phyloP scores from a whole-genome alignment of 106 monocot species.

The Platanthera guangdongensis region DNA sequence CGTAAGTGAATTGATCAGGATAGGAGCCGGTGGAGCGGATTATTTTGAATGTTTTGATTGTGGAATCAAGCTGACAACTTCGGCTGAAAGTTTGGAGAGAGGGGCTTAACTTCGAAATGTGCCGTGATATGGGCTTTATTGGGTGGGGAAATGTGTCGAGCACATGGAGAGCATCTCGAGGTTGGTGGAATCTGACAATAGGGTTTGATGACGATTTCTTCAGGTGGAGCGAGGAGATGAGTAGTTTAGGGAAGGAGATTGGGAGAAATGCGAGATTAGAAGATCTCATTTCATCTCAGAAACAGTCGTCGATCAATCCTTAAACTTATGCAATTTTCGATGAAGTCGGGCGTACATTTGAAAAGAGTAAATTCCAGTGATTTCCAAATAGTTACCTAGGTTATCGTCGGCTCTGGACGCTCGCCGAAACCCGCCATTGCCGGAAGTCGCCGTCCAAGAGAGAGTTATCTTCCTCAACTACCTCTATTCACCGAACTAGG shows the following conservation, averaged over 20 bases:
- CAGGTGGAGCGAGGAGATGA: background rate
- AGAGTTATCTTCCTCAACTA: too few relatives aligned
- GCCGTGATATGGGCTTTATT: constrained; percentile 21
- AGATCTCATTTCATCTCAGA: background rate
- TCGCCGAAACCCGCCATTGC: too few relatives aligned
- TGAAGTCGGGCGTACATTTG: too few relatives aligned
- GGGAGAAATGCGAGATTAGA: background rate
- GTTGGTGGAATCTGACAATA: constrained; percentile 1
- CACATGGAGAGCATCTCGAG: constrained; percentile 14
- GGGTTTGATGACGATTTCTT: background rate
- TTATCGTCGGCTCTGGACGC: too few relatives aligned
- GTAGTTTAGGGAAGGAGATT: background rate
- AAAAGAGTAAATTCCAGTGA: too few relatives aligned
- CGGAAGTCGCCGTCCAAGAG: too few relatives aligned
- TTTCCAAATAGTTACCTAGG: too few relatives aligned
- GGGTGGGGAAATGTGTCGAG: constrained; percentile 36
- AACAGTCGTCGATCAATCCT: background rate
- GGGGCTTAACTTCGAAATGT: constrained; percentile 13
- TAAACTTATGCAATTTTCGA: too few relatives aligned
- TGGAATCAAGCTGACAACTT: constrained; percentile 6
- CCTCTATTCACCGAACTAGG: too few relatives aligned
- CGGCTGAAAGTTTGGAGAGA: constrained; percentile 16
- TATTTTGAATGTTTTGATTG: constrained; percentile 16
- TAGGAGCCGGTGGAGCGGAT: constrained; percentile 13
- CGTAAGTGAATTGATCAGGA: constrained; percentile 35